Percentiles rank a stretch among this genome's conserved stretches.
Evolutionary conservation across 1,284 basidiomycete genomes (phyloP).

Genomic region (Naganishia cerealis): DNA sequence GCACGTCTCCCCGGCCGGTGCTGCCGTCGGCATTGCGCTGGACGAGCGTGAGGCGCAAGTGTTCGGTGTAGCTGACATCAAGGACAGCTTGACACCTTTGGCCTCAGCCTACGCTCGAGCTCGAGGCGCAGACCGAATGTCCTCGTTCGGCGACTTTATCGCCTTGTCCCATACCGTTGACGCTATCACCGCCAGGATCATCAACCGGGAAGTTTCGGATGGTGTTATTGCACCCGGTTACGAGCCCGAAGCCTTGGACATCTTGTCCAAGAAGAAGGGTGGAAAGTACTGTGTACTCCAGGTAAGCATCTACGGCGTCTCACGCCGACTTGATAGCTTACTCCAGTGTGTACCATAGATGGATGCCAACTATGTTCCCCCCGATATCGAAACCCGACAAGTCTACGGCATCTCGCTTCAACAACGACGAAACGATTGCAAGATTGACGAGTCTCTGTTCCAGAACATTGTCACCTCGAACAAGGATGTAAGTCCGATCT

Average conservation of each 20-base stretch:
- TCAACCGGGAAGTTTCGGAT: slow-evolving; percentile 96
- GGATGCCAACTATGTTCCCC: slow-evolving; percentile 74
- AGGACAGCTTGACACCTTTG: slow-evolving; percentile 74
- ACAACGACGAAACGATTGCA: slow-evolving; percentile 87
- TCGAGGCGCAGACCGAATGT: slow-evolving; percentile 97
- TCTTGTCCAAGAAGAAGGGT: slow-evolving; percentile 93
- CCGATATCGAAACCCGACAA: slow-evolving; percentile 83
- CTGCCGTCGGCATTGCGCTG: slow-evolving; percentile 84
- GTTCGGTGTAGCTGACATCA: slow-evolving; percentile 92
- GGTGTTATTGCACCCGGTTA: slow-evolving; percentile 97
- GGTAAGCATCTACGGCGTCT: slow-evolving; percentile 50
- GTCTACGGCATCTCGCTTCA: slow-evolving; percentile 91
- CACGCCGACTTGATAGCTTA: slow-evolving; percentile 44
- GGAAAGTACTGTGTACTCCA: slow-evolving; percentile 98
- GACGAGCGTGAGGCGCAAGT: slow-evolving; percentile 86
- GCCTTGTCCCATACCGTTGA: slow-evolving; percentile 91
- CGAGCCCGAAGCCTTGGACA: slow-evolving; percentile 80
- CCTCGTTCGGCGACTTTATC: slow-evolving; percentile 98
- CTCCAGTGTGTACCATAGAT: slow-evolving; percentile 61
- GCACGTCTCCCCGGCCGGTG: slow-evolving; percentile 97
- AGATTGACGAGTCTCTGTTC: slow-evolving; percentile 81
- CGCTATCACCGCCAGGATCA: slow-evolving; percentile 89
- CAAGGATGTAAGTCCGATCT: slow-evolving; percentile 64
- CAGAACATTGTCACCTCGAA: slow-evolving; percentile 83
- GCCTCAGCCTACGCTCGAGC: slow-evolving; percentile 95